Conservation (phyloP, 345 rosid species). For the Lepidium africanum region DNA sequence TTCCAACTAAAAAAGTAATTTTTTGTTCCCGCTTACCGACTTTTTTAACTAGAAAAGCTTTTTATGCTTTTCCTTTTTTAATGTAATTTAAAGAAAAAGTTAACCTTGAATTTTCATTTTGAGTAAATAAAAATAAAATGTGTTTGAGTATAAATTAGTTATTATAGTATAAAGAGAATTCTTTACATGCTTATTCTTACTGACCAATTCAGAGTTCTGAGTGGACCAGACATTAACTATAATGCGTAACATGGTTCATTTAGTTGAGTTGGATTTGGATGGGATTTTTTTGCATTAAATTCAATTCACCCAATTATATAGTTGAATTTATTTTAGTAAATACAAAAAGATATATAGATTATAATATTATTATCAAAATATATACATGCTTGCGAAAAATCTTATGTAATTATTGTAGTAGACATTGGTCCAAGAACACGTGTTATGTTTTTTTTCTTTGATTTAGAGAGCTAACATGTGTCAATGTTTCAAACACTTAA, state of each 20-base stretch:
- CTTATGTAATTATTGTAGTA: constrained; percentile 4
- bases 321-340: background rate
- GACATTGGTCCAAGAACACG: constrained; percentile 20
- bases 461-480: constrained; percentile 12
- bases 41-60: background rate
- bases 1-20: background rate
- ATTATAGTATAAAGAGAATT: background rate
- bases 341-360: background rate
- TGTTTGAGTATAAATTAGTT: background rate
- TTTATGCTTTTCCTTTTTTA: background rate
- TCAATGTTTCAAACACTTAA: constrained; percentile 24
- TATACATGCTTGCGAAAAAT: background rate
- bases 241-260: constrained; percentile 14
- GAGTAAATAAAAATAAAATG: background rate
- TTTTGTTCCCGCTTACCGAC: background rate
- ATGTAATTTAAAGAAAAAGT: too few relatives aligned
- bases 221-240: constrained; percentile 13
- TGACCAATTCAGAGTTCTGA: constrained; percentile 4
- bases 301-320: constrained; percentile 5
- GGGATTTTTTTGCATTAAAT: constrained; percentile 14
- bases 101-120: background rate
- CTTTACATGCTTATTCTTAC: constrained; percentile 7
- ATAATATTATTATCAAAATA: background rate
- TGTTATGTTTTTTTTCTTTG: constrained; percentile 16
- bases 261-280: constrained; percentile 19